Base-by-base conservation (phyloP, 2,329 filamentous ascomycete genomes). In the Juglanconis juglandina region DNA sequence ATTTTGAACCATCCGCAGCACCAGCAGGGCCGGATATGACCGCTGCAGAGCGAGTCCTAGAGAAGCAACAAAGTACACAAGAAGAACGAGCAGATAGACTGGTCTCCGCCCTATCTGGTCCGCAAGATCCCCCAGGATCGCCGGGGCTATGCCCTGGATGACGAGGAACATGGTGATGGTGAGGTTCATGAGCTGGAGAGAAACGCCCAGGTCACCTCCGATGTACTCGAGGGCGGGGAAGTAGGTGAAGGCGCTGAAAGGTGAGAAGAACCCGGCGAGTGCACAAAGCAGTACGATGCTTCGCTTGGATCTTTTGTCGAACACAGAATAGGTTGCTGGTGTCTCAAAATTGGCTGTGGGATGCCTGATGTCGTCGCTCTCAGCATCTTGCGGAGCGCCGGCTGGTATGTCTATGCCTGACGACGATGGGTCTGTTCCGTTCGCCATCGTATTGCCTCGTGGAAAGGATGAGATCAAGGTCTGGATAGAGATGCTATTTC, bases 161-260 rank as follows among this genome's bases (percentile, higher is more conserved):
- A 80, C 74, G 67, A 77, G 70, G 50, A 77, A 77, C 1, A 73
- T 72, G 1, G 76, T 77, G 32, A 78, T 66, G 3, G 71, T 74
- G n/a, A 76, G 57, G 47, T 76, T 76, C 49, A 77, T 63, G 42
- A 70, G 61, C 14, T 63, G 60, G 9, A 68, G 52, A 13, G 60
- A 62, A 2, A 68, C 65, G 48, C 52, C 32, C 5, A 69, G 61
- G 42, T 68, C 65, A 4, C 47, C 39, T 4, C 68, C 65, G 3
- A 70, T 48, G 5, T 63, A 63, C 2, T 62, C 61, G 9, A 69
- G 62, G 5, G 67, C 67, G 1, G 68, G 68, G 52, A 66, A 68
- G 59, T 68, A 71, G 48, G 68, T 67, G 57, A 66, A 70, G 59
- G 65, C 68, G 58, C 63, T 67, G 24, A 66, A 53, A 0, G 65